phyloP scores from a whole-genome alignment of 345 rosid species.

The Pelargonium nanum region DNA sequence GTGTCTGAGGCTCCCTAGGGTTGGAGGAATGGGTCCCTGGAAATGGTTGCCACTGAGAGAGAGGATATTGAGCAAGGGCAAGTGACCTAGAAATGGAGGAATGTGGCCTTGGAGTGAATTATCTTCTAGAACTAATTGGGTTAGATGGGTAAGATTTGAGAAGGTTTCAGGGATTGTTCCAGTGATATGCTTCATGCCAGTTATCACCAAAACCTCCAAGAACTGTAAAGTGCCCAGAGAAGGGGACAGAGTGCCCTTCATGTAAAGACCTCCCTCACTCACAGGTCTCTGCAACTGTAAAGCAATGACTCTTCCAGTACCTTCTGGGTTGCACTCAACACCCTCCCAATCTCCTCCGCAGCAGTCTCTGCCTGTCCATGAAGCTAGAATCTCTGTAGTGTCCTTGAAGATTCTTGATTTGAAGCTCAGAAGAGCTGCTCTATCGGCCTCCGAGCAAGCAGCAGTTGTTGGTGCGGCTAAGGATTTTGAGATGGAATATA shows the following conservation, averaged over 20 bases:
- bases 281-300: constrained; percentile 42
- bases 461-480: constrained; percentile 16
- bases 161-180: constrained; percentile 67
- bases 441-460: constrained; percentile 56
- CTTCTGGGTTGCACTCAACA: constrained; percentile 47
- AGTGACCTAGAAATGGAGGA: constrained; percentile 47
- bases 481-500: constrained; percentile 22
- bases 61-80: constrained; percentile 40
- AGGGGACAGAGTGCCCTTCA: constrained; percentile 74
- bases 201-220: constrained; percentile 47
- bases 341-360: constrained; percentile 91
- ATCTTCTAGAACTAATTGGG: constrained; percentile 55
- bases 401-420: constrained; percentile 60
- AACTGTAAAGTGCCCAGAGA: constrained; percentile 47
- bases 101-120: constrained; percentile 62
- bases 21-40: constrained; percentile 55
- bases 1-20: constrained; percentile 44
- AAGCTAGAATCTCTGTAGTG: constrained; percentile 49
- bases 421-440: constrained; percentile 64
- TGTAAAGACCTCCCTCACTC: constrained; percentile 39
- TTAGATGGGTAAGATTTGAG: constrained; percentile 36
- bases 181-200: constrained; percentile 61
- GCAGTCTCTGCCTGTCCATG: constrained; percentile 74
- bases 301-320: constrained; percentile 54
- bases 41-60: constrained; percentile 61